phyloP scores from a whole-genome alignment of 2,329 filamentous ascomycete species.

The Nigrograna mackinnonii region DNA sequence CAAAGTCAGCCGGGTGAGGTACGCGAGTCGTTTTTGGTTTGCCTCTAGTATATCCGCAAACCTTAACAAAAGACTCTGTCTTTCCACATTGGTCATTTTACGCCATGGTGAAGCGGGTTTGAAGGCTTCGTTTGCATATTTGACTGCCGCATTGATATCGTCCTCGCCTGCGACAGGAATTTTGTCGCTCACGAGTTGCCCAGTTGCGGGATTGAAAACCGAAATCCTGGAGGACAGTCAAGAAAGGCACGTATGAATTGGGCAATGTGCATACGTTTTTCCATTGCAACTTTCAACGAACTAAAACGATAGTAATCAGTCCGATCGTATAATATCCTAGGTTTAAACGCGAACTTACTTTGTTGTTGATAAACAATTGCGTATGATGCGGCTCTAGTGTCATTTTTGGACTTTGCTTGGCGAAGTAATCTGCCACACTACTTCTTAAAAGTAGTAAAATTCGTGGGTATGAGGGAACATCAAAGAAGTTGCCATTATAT shows the following conservation, averaged over 20 bases:
- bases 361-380: neutral
- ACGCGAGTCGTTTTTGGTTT: neutral
- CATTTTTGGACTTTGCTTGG: no score
- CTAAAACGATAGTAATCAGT: neutral
- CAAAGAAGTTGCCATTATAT: no score
- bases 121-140: conserved; percentile 6
- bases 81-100: conserved; percentile 6
- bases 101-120: neutral
- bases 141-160: conserved; percentile 12
- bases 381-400: neutral
- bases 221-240: neutral
- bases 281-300: neutral
- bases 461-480: no score
- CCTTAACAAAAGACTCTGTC: neutral
- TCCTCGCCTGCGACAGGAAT: conserved; percentile 7
- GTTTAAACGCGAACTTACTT: neutral
- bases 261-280: neutral
- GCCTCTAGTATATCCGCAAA: conserved; percentile 14
- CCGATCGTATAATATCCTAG: neutral
- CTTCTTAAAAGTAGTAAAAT: no score
- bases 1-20: neutral
- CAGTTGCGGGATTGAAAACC: neutral
- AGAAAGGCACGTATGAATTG: neutral
- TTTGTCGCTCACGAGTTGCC: conserved; percentile 3
- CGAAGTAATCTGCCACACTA: no score